Conservation (phyloP, 805 yeast species). For the Candida ficus region DNA sequence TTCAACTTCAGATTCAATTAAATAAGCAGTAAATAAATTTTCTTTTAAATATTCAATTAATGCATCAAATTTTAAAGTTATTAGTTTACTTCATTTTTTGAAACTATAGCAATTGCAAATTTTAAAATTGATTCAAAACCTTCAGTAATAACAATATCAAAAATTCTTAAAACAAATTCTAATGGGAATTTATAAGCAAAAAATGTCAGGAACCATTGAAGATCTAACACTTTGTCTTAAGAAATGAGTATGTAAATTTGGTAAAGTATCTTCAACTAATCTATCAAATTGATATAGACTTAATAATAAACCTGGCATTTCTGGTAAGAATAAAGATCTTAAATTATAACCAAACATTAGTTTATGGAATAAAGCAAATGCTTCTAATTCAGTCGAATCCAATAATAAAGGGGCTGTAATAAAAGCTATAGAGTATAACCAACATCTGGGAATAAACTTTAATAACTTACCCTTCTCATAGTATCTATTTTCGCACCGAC, state of each 20-base stretch:
- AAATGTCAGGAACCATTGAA: conserved; percentile 89
- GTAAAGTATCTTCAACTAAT: conserved; percentile 69
- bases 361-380: conserved; percentile 74
- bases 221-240: conserved; percentile 82
- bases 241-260: conserved; percentile 69
- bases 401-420: conserved; percentile 79
- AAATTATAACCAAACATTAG: conserved; percentile 84
- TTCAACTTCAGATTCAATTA: conserved; percentile 26
- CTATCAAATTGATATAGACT: conserved; percentile 88
- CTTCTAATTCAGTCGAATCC: conserved; percentile 77
- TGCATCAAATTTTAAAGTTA: conserved; percentile 67
- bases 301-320: conserved; percentile 90
- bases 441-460: conserved; percentile 88
- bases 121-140: conserved; percentile 84
- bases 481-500: no score
- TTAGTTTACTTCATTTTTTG: conserved; percentile 55
- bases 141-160: conserved; percentile 84
- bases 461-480: no score
- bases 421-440: conserved; percentile 97
- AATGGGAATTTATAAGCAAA: conserved; percentile 94
- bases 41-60: conserved; percentile 76
- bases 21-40: conserved; percentile 66
- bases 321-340: conserved; percentile 73
- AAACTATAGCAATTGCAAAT: conserved; percentile 77
- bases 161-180: conserved; percentile 79